Evolutionary conservation across 106 monocot genomes (phyloP).

Genomic region (Hemerocallis citrina): DNA sequence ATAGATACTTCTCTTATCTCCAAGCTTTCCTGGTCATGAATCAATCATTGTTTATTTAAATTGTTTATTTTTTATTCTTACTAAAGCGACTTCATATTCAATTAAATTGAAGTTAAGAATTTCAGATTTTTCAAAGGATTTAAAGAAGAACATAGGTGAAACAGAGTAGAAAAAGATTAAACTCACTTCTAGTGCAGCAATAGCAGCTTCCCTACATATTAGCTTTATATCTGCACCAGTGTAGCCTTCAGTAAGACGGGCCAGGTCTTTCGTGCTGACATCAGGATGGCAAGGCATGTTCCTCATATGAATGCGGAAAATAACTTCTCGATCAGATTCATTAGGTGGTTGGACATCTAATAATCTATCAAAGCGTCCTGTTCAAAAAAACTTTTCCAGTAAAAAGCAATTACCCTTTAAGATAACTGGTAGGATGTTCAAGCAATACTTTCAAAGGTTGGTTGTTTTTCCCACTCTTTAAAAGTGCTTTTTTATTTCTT

Average conservation of each 20-base stretch:
- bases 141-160: background rate
- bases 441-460: background rate
- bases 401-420: slow-evolving; percentile 20
- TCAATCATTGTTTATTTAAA: no score
- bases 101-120: background rate
- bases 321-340: slow-evolving; percentile 59
- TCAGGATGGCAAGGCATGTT: slow-evolving; percentile 51
- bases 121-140: background rate
- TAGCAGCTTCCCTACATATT: slow-evolving; percentile 32
- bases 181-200: slow-evolving; percentile 2
- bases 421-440: background rate
- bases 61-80: no score
- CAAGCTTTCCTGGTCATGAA: slow-evolving; percentile 53
- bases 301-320: slow-evolving; percentile 68
- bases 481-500: no score
- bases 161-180: background rate
- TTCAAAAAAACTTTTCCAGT: slow-evolving; percentile 1
- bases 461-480: background rate
- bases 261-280: slow-evolving; percentile 51
- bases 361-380: slow-evolving; percentile 90
- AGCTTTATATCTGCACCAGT: slow-evolving; percentile 96
- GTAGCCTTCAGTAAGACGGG: slow-evolving; percentile 69
- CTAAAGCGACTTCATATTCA: no score
- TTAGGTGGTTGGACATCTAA: slow-evolving; percentile 85
- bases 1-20: no score